Percentiles rank a stretch among this genome's conserved stretches.
These are phyloP conservation scores for Lachnellula suecica DNA, from an alignment of 2,329 filamentous ascomycete genomes.

Conservation along the genomic window DNA sequence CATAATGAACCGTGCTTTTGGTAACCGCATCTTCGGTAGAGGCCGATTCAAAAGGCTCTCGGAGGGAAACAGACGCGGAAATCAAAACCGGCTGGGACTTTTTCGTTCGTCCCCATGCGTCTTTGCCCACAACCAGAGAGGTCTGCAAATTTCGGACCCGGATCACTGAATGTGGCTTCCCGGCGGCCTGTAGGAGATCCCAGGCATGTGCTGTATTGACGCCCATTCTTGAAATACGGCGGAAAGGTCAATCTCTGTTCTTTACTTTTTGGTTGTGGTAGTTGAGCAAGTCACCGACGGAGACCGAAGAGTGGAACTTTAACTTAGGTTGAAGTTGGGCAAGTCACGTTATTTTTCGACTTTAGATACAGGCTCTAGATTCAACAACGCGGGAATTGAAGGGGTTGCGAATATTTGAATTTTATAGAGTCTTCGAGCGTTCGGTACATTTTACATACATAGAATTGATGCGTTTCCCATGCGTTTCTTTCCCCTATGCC, in stretches of 20 bases:
- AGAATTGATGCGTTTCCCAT: too few species aligned
- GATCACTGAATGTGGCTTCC: constrained; percentile 52
- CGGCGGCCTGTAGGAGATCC: constrained; percentile 20
- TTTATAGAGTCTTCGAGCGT: too few species aligned
- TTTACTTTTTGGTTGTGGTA: background rate
- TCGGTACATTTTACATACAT: too few species aligned
- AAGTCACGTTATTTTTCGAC: too few species aligned
- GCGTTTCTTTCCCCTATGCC: too few species aligned
- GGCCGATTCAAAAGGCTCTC: constrained; percentile 54
- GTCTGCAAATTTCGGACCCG: constrained; percentile 62
- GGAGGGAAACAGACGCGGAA: constrained; percentile 58
- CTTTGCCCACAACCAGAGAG: constrained; percentile 45
- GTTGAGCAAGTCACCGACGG: background rate
- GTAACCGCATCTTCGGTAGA: constrained; percentile 60
- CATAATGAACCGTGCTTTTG: constrained; percentile 75
- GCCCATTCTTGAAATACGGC: background rate
- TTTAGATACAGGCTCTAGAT: too few species aligned
- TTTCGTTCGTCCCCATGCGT: constrained; percentile 64
- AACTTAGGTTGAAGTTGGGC: too few species aligned
- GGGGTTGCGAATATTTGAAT: too few species aligned
- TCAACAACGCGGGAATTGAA: too few species aligned
- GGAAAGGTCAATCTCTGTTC: background rate
- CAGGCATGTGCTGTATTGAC: background rate
- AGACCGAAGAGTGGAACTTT: too few species aligned
- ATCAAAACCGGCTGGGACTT: constrained; percentile 62